A percentile compares a stretch with the other conserved stretches of the same genome.
phyloP scores from a whole-genome alignment of 139 green algal species.

The Coelastrella sp. region DNA sequence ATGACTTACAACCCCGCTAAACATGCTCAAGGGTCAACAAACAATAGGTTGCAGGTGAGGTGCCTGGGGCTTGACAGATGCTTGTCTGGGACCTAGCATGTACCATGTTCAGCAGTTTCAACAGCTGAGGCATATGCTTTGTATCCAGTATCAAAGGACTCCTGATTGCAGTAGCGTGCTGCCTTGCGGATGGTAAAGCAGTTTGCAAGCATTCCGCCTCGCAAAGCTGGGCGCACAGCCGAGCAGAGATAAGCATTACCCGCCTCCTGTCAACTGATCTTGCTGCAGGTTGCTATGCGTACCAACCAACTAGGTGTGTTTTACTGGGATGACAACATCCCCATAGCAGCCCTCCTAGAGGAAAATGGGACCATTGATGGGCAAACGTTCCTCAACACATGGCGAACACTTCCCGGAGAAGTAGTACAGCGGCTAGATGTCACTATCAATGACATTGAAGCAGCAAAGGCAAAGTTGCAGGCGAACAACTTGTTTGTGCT shows the following conservation, averaged over 20 bases:
- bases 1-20: constrained; percentile 69
- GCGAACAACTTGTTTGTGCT: constrained; percentile 77
- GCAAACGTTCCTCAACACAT: constrained; percentile 65
- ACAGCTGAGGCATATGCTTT: not conserved
- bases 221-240: too few species aligned
- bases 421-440: constrained; percentile 45
- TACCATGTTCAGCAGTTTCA: not conserved
- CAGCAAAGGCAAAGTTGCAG: constrained; percentile 64
- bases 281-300: constrained; percentile 86
- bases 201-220: too few species aligned
- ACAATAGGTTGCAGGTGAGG: constrained; percentile 28
- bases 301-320: constrained; percentile 88
- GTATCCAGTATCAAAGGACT: too few species aligned
- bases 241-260: too few species aligned
- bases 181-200: too few species aligned
- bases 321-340: constrained; percentile 88
- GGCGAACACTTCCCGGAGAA: constrained; percentile 63
- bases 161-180: too few species aligned
- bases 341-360: constrained; percentile 74
- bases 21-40: constrained; percentile 42
- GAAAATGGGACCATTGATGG: constrained; percentile 68
- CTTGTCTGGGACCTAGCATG: too few species aligned
- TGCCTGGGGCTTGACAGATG: too few species aligned
- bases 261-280: not conserved
- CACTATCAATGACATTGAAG: constrained; percentile 62